Evolutionary conservation across 202 grass and related monocot genomes (phyloP), one percentile per base, ranked within the genome.

Genomic region (Sporobolus alterniflorus): DNA sequence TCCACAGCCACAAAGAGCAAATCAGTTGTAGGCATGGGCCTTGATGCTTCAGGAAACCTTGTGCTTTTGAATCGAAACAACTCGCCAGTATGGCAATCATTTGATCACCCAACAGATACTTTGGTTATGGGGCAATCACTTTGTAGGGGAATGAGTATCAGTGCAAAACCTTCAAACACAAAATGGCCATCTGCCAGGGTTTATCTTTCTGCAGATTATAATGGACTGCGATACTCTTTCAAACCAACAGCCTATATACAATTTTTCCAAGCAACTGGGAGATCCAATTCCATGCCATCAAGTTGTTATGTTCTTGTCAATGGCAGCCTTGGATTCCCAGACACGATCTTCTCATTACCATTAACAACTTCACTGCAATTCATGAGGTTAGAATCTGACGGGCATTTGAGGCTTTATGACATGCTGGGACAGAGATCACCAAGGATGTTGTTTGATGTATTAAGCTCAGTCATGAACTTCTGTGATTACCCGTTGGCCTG

Each of bases 391-490:
- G 90, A 96, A 34, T 66, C 79, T 0, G 90, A 96, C 10, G 93
- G 93, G 40, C 93, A 92, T 82, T 81, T 96, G 57, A 75, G 85
- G 56, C 75, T 90, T 82, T 92, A 90, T 0, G 71, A 88, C 50
- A 82, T n/a, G n/a, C n/a, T n/a, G 81, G 16, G 18, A 4, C 81
- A 34, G 22, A 52, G 12, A 9, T 52, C 52, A 6, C 21, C 73
- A 9, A 28, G 0, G 2, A 31, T 73, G 20, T 22, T 72, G 56
- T 62, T 44, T 16, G 90, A 92, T 71, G 85, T 95, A 59, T 70
- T 91, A 64, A 74, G 61, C 11, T 4, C 26, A 56, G 26, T 17
- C 7, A 54, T 83, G 67, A 57, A 88, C 30, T 70, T 48, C 7
- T 95, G 93, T 34, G 75, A 77, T 50, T 95, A 95, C 42, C 90